Evolutionary conservation across 2,329 filamentous ascomycete genomes (phyloP), one percentile per base, ranked within the genome.

Genomic region (Tolypocladium album): DNA sequence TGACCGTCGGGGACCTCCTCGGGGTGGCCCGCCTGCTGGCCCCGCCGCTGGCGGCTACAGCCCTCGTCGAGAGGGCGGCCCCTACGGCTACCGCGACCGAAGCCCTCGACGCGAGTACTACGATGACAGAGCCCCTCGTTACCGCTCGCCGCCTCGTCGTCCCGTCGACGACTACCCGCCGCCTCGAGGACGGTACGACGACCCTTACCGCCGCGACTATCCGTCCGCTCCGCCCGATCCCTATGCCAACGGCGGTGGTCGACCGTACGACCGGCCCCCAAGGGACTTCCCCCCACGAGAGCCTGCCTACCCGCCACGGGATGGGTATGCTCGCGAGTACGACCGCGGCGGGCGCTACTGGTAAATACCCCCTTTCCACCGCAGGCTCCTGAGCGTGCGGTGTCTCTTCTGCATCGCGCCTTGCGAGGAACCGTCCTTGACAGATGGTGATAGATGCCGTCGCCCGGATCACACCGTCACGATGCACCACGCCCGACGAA

Each of bases 81-180:
- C 82, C 57, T 87, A 89, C 63, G 87, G 89, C 64, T 96, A 96
- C 75, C 92, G 93, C 71, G 91, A 95, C 70, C 87, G 92, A 68
- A 93, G 90, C 69, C 88, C 88, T 60, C 88, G 88, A 62, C 88
- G 90, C 66, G 89, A 93, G 62, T 96, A 96, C 76, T 96, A 97
- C 75, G 88, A 90, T 55, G 90, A 93, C 64, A 86, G 88, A 70
- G 86, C 89, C n/a, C 50, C 50, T 67, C 84, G 88, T 57, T 92
- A 92, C 69, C 88, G 90, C 61, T 91, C 90, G 60, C 90, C 91
- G 62, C 88, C 89, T 53, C 88, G 89, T 65, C 87, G 88, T 27
- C 87, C 88, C 53, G 80, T 89, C 64, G 88, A 92, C 63, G 92
- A 96, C 69, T 94, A 96, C 62, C 77, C 77, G 67, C 85, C 86